Conservation (phyloP, 2,329 filamentous ascomycete species). For the Epichloe scottii region DNA sequence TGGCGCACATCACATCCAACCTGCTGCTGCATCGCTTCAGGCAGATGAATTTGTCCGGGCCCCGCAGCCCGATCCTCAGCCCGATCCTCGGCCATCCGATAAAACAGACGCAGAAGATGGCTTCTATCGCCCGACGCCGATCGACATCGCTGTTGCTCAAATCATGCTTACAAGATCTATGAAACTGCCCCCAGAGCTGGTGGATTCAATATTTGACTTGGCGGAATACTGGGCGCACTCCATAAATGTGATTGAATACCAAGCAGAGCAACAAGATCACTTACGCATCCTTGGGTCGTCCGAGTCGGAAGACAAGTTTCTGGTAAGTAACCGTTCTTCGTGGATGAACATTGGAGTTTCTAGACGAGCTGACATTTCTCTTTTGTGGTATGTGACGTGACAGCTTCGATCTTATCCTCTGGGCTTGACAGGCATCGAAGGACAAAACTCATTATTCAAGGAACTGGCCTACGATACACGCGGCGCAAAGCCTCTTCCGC, state of each 20-base stretch:
- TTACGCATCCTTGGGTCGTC: conserved; percentile 14
- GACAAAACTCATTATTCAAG: conserved; percentile 14
- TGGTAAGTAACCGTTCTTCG: conserved; percentile 15
- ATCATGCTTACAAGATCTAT: conserved; percentile 31
- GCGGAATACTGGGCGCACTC: conserved; percentile 52
- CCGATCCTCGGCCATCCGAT: conserved; percentile 2
- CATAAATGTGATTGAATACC: conserved; percentile 19
- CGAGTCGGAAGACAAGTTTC: conserved; percentile 18
- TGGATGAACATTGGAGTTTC: no score
- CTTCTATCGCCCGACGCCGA: conserved; percentile 23
- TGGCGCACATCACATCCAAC: conserved; percentile 16
- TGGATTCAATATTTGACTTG: conserved; percentile 42
- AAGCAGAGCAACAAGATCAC: conserved; percentile 10
- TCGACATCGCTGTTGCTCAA: conserved; percentile 38
- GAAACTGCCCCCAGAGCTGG: conserved; percentile 39
- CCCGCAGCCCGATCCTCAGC: neutral
- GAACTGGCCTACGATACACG: conserved; percentile 18
- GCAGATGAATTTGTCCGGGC: neutral
- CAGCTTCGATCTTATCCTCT: conserved; percentile 27
- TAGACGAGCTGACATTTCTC: neutral
- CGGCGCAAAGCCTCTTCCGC: conserved; percentile 16
- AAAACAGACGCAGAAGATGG: conserved; percentile 4
- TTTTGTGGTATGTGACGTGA: neutral
- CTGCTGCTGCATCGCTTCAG: conserved; percentile 11
- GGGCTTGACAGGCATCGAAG: conserved; percentile 20